Evolutionary conservation across 441 rosid species (phyloP), one percentile per base, ranked within the genome.

Genomic region (Pelargonium cotyledonis): DNA sequence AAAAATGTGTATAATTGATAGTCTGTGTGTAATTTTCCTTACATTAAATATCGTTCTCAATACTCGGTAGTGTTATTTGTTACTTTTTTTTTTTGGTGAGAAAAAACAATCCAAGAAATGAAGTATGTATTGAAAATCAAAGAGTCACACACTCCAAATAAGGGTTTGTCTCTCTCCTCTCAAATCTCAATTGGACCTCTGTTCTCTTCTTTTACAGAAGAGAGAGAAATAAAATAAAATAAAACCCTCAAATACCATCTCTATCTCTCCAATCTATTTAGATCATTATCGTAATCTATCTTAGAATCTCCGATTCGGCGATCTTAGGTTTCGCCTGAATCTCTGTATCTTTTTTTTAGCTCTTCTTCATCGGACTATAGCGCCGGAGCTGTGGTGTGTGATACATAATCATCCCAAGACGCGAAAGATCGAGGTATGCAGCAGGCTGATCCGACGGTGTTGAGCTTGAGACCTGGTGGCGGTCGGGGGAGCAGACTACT

Each of bases 401-500:
- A 0, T 31, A 2, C 57, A 51, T 18, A 51, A 3, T 14, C 16
- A 51, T n/a, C 18, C 8, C 5, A 51, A 15, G 19, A 51, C 58
- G 19, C 60, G 21, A 53, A 5, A 53, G 60, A 53, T 53, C 60
- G 86, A 86, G 96, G 80, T 83, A 95, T 95, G 99, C 97, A 91
- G 94, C 97, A 88, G 35, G 88, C 95, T 76, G 97, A 95, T 84
- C 86, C 83, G 71, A 80, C 97, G 88, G 88, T 85, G 78, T 78
- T 92, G 85, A 92, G 91, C 86, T 95, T 92, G 89, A 91, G 99
- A 78, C 97, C 97, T 83, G 99, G 97, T 79, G 98, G 97, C 79
- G 90, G 90, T 78, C 85, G 85, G 2, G 53, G 90, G 21, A 83
- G 82, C 81, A 88, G 96, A 84, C 81, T 88, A 64, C 78, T 88